Conservation (phyloP, 2,329 filamentous ascomycete species). For the Periconia digitata region DNA sequence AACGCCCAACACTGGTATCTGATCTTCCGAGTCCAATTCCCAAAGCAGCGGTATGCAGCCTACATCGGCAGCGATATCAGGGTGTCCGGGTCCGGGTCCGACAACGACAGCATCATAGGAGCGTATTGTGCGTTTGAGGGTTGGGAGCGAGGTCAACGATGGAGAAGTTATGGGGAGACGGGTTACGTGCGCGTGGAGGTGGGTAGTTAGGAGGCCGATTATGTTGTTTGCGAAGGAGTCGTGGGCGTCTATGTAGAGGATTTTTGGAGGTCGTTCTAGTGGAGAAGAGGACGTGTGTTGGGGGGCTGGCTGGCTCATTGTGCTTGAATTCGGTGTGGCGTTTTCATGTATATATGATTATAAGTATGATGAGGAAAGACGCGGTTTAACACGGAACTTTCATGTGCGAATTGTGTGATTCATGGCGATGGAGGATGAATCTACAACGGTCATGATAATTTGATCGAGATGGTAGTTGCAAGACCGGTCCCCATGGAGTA, state of each 20-base stretch:
- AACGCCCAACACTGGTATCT: conserved; percentile 77
- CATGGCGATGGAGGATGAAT: too few species aligned
- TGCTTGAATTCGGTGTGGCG: too few species aligned
- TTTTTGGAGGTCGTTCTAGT: conserved; percentile 43
- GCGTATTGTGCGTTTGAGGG: conserved; percentile 50
- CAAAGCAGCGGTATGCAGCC: conserved; percentile 77
- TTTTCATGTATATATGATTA: too few species aligned
- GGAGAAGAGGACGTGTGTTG: too few species aligned
- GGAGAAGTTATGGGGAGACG: conserved; percentile 66
- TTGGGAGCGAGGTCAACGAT: conserved; percentile 35
- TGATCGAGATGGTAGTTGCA: too few species aligned
- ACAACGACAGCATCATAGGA: conserved; percentile 80
- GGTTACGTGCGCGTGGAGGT: conserved; percentile 66
- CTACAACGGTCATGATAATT: too few species aligned
- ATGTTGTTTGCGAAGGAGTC: conserved; percentile 95
- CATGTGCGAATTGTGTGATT: too few species aligned
- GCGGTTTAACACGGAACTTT: too few species aligned
- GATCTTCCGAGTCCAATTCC: conserved; percentile 57
- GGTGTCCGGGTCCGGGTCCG: conserved; percentile 83
- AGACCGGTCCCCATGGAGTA: too few species aligned
- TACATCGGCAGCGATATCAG: conserved; percentile 67
- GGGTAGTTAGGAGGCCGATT: conserved; percentile 71
- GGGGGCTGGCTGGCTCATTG: too few species aligned
- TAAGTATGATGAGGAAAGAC: too few species aligned
- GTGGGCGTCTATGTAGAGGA: conserved; percentile 89